phyloP scores from a whole-genome alignment of 2,329 filamentous ascomycete genomes.

The Xylariaceae sp. region DNA sequence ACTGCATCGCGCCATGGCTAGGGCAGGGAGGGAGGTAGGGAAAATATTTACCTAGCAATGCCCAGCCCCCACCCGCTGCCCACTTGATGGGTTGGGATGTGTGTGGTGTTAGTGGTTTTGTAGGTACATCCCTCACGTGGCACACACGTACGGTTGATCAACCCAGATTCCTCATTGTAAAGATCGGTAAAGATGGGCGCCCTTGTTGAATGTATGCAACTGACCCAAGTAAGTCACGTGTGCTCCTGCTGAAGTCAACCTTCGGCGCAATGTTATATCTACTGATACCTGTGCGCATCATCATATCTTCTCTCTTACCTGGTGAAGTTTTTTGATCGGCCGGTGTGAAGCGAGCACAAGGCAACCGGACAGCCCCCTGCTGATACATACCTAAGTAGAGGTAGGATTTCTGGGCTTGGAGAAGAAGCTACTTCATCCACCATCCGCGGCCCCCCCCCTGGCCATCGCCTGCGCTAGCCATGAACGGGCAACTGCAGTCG shows the following conservation, averaged over 20 bases:
- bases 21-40: background rate
- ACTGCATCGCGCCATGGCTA: background rate
- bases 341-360: background rate
- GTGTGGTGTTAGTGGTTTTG: background rate
- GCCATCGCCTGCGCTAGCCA: background rate
- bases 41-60: slow-evolving; percentile 4
- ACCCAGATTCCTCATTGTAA: background rate
- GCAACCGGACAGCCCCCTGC: background rate
- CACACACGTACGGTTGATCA: slow-evolving; percentile 3
- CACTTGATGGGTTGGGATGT: slow-evolving; percentile 1
- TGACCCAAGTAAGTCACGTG: slow-evolving; percentile 10
- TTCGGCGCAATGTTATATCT: background rate
- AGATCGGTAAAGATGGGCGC: too few species aligned
- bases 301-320: too few species aligned
- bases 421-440: background rate
- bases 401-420: slow-evolving; percentile 3
- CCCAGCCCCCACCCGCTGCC: background rate
- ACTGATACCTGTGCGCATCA: background rate
- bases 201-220: background rate
- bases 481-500: slow-evolving; percentile 9
- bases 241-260: background rate
- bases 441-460: background rate
- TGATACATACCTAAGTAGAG: background rate
- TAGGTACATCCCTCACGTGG: background rate
- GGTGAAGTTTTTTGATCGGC: too few species aligned